These are phyloP conservation scores for Escovopsis sp. DNA, from an alignment of 2,329 filamentous ascomycete species.

Conservation along the genomic window DNA sequence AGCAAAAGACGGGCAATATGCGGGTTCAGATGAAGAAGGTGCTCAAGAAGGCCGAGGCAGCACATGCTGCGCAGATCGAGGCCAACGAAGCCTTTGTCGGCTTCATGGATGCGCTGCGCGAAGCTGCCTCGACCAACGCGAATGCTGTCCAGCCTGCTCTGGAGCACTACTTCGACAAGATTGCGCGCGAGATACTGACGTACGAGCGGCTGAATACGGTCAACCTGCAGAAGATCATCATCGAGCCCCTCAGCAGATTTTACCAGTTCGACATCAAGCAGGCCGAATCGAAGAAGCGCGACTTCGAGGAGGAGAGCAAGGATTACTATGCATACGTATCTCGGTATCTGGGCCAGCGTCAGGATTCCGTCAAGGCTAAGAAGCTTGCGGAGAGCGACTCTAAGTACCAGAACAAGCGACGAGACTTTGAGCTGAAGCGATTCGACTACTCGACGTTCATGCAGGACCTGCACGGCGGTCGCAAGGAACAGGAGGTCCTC, in stretches of 20 bases:
- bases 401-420: slow-evolving; percentile 87
- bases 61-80: slow-evolving; percentile 60
- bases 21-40: slow-evolving; percentile 91
- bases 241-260: slow-evolving; percentile 81
- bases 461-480: slow-evolving; percentile 97
- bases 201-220: slow-evolving; percentile 76
- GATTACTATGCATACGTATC: slow-evolving; percentile 96
- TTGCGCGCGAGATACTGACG: slow-evolving; percentile 72
- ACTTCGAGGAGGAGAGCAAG: slow-evolving; percentile 97
- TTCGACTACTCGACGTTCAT: slow-evolving; percentile 99
- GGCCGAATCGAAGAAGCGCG: slow-evolving; percentile 88
- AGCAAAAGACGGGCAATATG: slow-evolving; percentile 95
- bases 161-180: slow-evolving; percentile 97
- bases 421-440: slow-evolving; percentile 90
- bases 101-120: slow-evolving; percentile 75
- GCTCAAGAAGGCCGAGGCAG: slow-evolving; percentile 82
- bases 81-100: slow-evolving; percentile 74
- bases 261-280: slow-evolving; percentile 97
- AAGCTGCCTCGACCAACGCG: slow-evolving; percentile 79
- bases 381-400: slow-evolving; percentile 89
- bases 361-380: slow-evolving; percentile 94
- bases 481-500: slow-evolving; percentile 92
- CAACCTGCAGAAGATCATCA: slow-evolving; percentile 84
- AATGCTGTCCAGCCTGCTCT: slow-evolving; percentile 94
- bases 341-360: slow-evolving; percentile 87